These are phyloP conservation scores for Malus hybrid DNA, from an alignment of 331 rosid genomes.

Conservation along the genomic window DNA sequence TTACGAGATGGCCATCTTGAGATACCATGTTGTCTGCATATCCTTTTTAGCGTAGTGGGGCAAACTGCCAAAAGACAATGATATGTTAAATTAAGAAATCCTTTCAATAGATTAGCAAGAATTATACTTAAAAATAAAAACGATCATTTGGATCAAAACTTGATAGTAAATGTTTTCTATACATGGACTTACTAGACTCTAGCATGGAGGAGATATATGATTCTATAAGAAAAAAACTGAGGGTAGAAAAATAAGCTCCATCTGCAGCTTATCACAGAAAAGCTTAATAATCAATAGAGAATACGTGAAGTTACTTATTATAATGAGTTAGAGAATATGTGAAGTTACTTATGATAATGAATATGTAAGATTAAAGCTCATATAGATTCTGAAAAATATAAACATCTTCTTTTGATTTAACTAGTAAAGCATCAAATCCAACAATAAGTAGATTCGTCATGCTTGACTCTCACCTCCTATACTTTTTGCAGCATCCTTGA, in stretches of 20 bases:
- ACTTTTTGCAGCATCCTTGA: slow-evolving; percentile 90
- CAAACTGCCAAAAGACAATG: slow-evolving; percentile 49
- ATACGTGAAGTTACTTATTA: no score
- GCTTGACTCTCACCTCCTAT: slow-evolving; percentile 61
- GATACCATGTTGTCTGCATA: slow-evolving; percentile 92
- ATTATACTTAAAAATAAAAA: not conserved
- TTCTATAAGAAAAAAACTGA: no score
- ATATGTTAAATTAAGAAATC: slow-evolving; percentile 6
- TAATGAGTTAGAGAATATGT: no score
- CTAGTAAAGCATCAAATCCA: slow-evolving; percentile 12
- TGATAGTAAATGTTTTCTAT: not conserved
- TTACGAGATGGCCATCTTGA: slow-evolving; percentile 92
- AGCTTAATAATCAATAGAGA: no score
- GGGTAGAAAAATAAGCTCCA: no score
- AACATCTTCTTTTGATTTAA: not conserved
- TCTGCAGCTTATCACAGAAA: no score
- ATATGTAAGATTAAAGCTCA: not conserved
- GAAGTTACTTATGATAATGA: no score
- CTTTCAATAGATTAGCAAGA: not conserved
- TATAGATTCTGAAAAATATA: not conserved
- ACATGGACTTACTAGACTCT: no score
- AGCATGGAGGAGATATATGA: no score
- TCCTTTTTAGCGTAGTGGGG: slow-evolving; percentile 90
- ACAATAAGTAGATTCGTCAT: slow-evolving; percentile 8
- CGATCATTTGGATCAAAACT: not conserved